phyloP scores from a whole-genome alignment of 163 green algal genomes.

The Prototheca stagnorum region DNA sequence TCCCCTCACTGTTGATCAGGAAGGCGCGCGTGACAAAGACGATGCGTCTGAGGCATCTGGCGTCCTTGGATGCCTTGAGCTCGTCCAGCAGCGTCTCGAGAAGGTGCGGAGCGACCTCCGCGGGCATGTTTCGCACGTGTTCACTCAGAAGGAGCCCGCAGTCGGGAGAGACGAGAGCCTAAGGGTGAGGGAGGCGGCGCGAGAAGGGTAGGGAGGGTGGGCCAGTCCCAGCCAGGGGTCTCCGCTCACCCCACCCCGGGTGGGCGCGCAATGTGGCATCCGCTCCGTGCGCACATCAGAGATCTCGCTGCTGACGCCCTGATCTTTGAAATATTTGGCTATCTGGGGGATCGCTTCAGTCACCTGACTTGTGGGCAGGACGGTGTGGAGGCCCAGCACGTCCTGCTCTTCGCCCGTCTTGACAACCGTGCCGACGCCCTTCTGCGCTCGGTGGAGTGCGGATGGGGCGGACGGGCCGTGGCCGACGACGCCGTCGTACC shows the following conservation, averaged over 20 bases:
- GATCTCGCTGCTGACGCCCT: neutral
- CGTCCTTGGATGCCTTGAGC: conserved; percentile 2
- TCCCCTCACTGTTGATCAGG: too few relatives aligned
- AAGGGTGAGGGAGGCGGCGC: neutral
- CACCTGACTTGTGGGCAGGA: too few relatives aligned
- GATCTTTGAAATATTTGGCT: too few relatives aligned
- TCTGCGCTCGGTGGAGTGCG: conserved; percentile 10
- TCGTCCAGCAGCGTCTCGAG: conserved; percentile 70
- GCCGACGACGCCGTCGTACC: neutral
- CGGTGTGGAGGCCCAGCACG: too few relatives aligned
- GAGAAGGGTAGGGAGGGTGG: neutral
- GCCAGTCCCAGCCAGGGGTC: neutral
- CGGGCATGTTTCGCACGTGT: conserved; percentile 73
- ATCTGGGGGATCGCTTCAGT: too few relatives aligned
- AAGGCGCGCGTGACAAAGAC: neutral
- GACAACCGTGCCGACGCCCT: conserved; percentile 64
- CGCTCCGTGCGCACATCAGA: neutral
- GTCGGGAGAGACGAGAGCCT: conserved; percentile 20
- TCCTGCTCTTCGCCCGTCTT: conserved; percentile 71
- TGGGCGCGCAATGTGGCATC: too few relatives aligned
- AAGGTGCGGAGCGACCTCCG: conserved; percentile 65
- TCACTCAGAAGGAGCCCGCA: conserved; percentile 69
- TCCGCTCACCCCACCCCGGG: neutral
- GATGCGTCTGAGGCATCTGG: neutral
- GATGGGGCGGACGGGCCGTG: neutral